Conservation (phyloP, 345 rosid genomes). For the Melaleuca alternifolia region DNA sequence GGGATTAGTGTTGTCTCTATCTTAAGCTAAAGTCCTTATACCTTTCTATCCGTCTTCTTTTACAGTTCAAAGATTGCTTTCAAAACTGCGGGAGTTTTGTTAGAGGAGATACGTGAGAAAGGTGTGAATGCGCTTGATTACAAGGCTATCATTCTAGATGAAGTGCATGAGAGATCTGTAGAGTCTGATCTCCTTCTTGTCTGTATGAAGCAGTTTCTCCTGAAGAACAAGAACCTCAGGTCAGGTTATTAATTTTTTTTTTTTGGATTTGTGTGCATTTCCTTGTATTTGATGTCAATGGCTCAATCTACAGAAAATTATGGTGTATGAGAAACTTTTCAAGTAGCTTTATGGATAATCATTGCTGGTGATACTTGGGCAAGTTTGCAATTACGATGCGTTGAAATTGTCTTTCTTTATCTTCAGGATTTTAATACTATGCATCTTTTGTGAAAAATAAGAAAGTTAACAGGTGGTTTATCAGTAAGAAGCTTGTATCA, state of each 20-base stretch:
- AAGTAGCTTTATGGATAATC: background rate
- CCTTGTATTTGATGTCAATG: background rate
- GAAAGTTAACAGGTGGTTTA: background rate
- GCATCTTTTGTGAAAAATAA: background rate
- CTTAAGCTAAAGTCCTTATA: background rate
- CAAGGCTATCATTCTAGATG: conserved; percentile 92
- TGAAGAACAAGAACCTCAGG: conserved; percentile 71
- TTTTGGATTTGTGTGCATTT: background rate
- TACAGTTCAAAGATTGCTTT: conserved; percentile 75
- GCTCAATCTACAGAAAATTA: background rate
- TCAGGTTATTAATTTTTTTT: background rate
- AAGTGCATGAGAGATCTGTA: conserved; percentile 96
- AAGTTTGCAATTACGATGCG: background rate
- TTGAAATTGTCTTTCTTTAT: background rate
- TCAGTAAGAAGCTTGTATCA: background rate
- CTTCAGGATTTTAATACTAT: background rate
- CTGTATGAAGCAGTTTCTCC: conserved; percentile 79
- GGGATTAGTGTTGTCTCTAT: background rate
- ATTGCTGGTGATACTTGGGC: background rate
- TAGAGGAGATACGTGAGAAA: conserved; percentile 87
- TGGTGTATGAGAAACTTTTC: background rate
- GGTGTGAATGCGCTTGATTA: conserved; percentile 74
- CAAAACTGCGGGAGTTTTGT: conserved; percentile 93
- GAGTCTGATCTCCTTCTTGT: conserved; percentile 94
- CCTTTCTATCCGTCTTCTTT: conserved; percentile 2